These are phyloP conservation scores for Fusarium lyarnte DNA, from an alignment of 2,329 filamentous ascomycete genomes.

Conservation along the genomic window DNA sequence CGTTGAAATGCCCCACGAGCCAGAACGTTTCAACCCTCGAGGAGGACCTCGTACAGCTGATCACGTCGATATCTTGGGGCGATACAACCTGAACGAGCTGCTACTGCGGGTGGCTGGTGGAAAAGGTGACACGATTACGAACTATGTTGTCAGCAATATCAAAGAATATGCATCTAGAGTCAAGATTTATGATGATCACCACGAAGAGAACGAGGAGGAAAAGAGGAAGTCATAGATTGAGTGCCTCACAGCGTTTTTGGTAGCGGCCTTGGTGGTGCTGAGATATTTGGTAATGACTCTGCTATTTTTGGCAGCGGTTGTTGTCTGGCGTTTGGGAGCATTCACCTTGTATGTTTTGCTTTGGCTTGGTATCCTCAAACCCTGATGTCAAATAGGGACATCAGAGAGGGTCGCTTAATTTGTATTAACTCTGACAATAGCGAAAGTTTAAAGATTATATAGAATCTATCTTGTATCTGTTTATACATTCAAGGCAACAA, in stretches of 20 bases:
- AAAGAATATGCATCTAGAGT: conserved; percentile 83
- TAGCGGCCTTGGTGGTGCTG: background rate
- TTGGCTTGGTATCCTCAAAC: conserved; percentile 4
- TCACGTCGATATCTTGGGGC: conserved; percentile 94
- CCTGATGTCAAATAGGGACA: conserved; percentile 20
- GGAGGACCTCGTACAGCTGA: conserved; percentile 79
- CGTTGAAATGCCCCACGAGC: conserved; percentile 96
- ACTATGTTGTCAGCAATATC: conserved; percentile 84
- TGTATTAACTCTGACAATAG: background rate
- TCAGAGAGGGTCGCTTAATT: background rate
- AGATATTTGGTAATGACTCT: background rate
- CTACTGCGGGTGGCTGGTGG: conserved; percentile 88
- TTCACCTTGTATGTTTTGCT: conserved; percentile 23
- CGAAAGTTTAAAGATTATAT: background rate
- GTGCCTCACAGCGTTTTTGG: conserved; percentile 8
- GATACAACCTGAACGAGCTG: conserved; percentile 89
- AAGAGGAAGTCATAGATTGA: conserved; percentile 29
- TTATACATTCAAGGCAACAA: background rate
- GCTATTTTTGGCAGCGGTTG: conserved; percentile 4
- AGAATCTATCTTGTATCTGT: background rate
- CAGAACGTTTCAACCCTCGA: conserved; percentile 88
- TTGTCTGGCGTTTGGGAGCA: conserved; percentile 40
- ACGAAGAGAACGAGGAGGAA: conserved; percentile 60
- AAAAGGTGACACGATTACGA: conserved; percentile 79
- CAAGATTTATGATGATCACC: conserved; percentile 77